Conservation (phyloP, 2,329 filamentous ascomycete genomes). For the Trichoderma breve region DNA sequence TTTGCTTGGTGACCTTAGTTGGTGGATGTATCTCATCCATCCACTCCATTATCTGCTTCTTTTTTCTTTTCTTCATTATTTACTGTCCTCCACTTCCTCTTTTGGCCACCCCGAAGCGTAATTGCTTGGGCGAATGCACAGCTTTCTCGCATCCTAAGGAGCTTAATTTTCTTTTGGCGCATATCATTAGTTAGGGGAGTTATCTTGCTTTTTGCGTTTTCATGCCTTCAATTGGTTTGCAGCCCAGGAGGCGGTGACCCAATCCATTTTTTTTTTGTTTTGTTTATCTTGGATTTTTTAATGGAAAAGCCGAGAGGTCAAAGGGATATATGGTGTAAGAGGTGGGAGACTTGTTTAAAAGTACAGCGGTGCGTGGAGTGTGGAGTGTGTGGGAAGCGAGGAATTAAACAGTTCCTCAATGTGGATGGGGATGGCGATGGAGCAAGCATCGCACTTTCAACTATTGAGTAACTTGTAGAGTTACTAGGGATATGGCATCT, state of each 20-base stretch:
- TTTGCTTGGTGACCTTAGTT: constrained; percentile 22
- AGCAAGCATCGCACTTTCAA: constrained; percentile 6
- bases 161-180: constrained; percentile 31
- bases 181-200: constrained; percentile 27
- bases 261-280: constrained; percentile 16
- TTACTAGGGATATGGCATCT: constrained; percentile 15
- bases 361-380: background rate
- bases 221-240: constrained; percentile 28
- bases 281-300: constrained; percentile 23
- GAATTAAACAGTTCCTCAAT: background rate
- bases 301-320: constrained; percentile 19
- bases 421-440: background rate
- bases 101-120: constrained; percentile 1
- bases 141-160: constrained; percentile 28
- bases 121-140: constrained; percentile 19
- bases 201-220: constrained; percentile 26
- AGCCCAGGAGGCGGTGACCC: constrained; percentile 36
- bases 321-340: constrained; percentile 18
- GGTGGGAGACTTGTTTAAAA: constrained; percentile 15
- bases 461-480: constrained; percentile 11
- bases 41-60: constrained; percentile 15
- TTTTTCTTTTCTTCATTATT: constrained; percentile 31
- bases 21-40: constrained; percentile 28
- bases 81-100: constrained; percentile 31
- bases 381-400: background rate